A percentile compares a stretch with the other conserved stretches of the same genome.
These are phyloP conservation scores for Plasmodium adleri DNA, from an alignment of 169 alveolate species.

Conservation along the genomic window DNA sequence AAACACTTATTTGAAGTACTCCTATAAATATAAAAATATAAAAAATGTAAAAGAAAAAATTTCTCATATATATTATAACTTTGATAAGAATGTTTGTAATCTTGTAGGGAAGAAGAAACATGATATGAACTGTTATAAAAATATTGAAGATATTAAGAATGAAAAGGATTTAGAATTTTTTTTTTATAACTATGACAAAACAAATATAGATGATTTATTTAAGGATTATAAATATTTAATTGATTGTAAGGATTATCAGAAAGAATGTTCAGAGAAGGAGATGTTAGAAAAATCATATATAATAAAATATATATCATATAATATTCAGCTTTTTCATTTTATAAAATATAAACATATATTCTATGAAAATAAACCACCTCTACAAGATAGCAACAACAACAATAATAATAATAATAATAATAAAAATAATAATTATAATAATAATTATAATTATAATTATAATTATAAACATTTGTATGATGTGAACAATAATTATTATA, in stretches of 20 bases:
- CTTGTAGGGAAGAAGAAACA: too few species aligned
- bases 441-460: neutral
- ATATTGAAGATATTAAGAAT: conserved; percentile 32
- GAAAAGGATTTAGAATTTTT: conserved; percentile 21
- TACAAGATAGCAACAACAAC: neutral
- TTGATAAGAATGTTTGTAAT: neutral
- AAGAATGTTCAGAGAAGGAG: conserved; percentile 21
- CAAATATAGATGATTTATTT: neutral
- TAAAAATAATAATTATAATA: neutral
- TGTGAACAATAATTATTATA: too few species aligned
- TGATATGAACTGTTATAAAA: neutral
- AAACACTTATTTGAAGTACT: neutral
- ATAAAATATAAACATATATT: neutral
- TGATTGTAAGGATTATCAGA: conserved; percentile 6
- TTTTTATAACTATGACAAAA: conserved; percentile 14
- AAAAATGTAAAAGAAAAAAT: neutral
- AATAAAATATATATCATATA: conserved; percentile 17
- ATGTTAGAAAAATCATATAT: conserved; percentile 25
- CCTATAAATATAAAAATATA: neutral
- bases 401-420: neutral
- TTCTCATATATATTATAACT: neutral
- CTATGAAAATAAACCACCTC: neutral
- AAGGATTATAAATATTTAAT: conserved; percentile 30
- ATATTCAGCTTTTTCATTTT: conserved; percentile 19
- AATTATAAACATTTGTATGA: neutral